A percentile compares a stretch with the other conserved stretches of the same genome.
Evolutionary conservation across 2,329 filamentous ascomycete species (phyloP).

Genomic region (Cercospora sojina): DNA sequence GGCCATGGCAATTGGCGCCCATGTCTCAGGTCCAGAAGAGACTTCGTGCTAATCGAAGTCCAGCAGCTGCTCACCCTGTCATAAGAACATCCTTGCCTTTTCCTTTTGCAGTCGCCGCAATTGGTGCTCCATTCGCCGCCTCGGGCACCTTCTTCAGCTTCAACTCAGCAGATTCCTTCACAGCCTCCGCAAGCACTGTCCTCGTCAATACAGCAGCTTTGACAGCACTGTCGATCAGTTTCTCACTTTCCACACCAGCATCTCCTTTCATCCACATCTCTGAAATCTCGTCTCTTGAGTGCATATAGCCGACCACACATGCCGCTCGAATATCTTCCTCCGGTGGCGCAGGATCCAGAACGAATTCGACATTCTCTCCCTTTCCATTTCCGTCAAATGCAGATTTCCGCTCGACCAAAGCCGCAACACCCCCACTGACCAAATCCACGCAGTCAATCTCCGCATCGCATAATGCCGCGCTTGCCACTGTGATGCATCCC

Average conservation of each 20-base stretch:
- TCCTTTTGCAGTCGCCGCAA: conserved; percentile 10
- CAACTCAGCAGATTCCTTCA: conserved; percentile 56
- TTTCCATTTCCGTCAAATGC: no score
- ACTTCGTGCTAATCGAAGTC: not conserved
- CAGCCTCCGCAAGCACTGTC: conserved; percentile 60
- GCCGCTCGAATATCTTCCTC: conserved; percentile 75
- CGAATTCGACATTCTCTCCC: conserved; percentile 46
- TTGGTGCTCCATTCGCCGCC: not conserved
- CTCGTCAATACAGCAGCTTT: conserved; percentile 61
- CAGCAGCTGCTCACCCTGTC: conserved; percentile 32
- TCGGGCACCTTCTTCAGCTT: conserved; percentile 29
- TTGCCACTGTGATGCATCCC: conserved; percentile 89
- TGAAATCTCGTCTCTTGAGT: conserved; percentile 83
- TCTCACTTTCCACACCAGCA: conserved; percentile 49
- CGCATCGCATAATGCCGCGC: conserved; percentile 88
- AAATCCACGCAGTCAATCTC: conserved; percentile 94
- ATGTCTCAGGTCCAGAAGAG: not conserved
- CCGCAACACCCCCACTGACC: conserved; percentile 84
- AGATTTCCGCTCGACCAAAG: conserved; percentile 58
- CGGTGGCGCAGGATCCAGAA: conserved; percentile 78
- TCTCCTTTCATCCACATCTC: conserved; percentile 91
- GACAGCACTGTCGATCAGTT: conserved; percentile 62
- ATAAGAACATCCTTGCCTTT: conserved; percentile 30
- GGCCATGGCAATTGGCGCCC: no score
- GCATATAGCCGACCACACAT: conserved; percentile 87